Base-by-base conservation (phyloP, 768 basidiomycete species). In the Phylloporus rhodoxanthus region DNA sequence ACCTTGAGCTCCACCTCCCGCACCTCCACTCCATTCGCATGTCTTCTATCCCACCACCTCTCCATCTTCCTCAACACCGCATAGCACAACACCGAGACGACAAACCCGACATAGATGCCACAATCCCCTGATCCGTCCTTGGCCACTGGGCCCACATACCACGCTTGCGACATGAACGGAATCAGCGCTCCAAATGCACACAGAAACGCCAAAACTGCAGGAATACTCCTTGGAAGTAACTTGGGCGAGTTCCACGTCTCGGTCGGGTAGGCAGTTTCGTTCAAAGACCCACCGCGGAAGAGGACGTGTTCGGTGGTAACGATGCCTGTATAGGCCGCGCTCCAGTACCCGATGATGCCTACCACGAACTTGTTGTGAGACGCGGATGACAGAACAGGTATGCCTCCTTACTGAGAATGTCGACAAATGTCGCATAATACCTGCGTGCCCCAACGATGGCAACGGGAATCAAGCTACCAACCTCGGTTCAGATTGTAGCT, bases 81-180 rank as follows among this genome's bases (percentile, higher is more conserved):
- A 58, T 74, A 76, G 6, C 61, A n/a, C 25, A 72, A 29, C 17
- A 50, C 48, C 1, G 69, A 61, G 0, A 67, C 64, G 21, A 62
- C 63, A 42, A 70, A 74, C 17, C 67, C 73, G 17, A 68, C 67
- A 32, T 72, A 64, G 32, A 80, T 64, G 0, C 74, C 77, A 32
- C 79, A 72, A 48, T 80, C 78, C 7, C 78, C 78, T 15, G 75
- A 70, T 4, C 71, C 69, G 4, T 52, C 47, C 19, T 44, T 58
- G 19, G 78, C 79, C 25, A 80, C 71, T 1, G 77, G 75, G 1
- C 78, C 78, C 4, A 68, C 66, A 52, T 72, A 80, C 76, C 75
- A 80, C 33, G 62, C 76, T 39, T 80, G 77, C 40, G 72, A 70
- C 77, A 79, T 79, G 51, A 72, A 74, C 14, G 74, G 70, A 5